Percentiles rank a stretch among this genome's conserved stretches.
These are phyloP conservation scores for Gossypium turneri DNA, from an alignment of 345 rosid species.

Conservation along the genomic window DNA sequence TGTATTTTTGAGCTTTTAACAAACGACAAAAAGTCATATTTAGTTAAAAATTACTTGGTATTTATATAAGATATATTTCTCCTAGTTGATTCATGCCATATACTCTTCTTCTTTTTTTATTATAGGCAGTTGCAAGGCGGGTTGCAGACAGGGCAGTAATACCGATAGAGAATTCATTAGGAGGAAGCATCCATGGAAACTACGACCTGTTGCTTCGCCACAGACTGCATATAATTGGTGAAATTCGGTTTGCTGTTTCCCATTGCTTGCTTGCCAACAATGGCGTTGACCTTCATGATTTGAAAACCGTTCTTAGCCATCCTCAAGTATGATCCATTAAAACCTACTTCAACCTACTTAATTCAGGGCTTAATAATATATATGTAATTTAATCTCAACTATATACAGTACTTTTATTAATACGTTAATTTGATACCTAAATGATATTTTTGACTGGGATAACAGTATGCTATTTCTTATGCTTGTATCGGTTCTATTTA, in stretches of 20 bases:
- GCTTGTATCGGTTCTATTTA: too few relatives aligned
- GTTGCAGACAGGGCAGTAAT: background rate
- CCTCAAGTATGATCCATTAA: background rate
- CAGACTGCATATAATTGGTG: background rate
- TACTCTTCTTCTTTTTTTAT: background rate
- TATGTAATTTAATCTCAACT: too few relatives aligned
- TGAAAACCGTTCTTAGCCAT: background rate
- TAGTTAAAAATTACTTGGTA: too few relatives aligned
- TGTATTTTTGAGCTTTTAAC: too few relatives aligned
- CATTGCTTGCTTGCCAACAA: background rate
- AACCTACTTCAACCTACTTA: too few relatives aligned
- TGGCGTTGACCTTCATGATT: background rate
- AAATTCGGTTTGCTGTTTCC: background rate
- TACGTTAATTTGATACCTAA: background rate
- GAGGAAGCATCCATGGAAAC: background rate
- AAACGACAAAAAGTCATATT: too few relatives aligned
- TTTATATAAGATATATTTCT: background rate
- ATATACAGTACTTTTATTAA: too few relatives aligned
- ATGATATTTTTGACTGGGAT: background rate
- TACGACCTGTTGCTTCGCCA: background rate
- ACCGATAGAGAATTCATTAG: background rate
- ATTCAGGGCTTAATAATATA: too few relatives aligned
- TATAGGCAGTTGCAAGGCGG: constrained; percentile 67
- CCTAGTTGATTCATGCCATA: background rate
- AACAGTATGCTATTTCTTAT: too few relatives aligned